Conservation (phyloP, 116 monocot species). For the Iris pallida region DNA sequence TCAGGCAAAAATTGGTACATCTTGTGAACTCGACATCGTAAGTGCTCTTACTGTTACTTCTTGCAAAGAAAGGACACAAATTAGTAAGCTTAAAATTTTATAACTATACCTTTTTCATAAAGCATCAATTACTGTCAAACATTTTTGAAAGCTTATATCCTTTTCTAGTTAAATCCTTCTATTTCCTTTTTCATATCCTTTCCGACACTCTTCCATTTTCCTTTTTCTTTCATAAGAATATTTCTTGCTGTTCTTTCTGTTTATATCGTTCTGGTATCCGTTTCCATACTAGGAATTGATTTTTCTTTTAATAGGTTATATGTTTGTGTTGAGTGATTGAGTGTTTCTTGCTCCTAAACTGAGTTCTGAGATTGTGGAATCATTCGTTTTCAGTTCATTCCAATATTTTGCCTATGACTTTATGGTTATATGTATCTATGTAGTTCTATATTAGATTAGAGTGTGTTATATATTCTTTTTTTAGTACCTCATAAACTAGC, state of each 20-base stretch:
- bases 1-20: conserved; percentile 43
- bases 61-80: neutral
- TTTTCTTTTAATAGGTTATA: no score
- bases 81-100: neutral
- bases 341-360: no score
- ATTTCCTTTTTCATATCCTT: neutral
- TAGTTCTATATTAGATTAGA: neutral
- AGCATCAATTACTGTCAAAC: neutral
- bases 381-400: no score
- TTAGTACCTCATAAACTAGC: no score
- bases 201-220: neutral
- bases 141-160: neutral
- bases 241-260: no score
- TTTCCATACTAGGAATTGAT: no score
- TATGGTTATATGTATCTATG: neutral
- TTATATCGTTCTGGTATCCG: no score
- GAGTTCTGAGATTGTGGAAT: no score
- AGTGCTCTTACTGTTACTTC: conserved; percentile 11
- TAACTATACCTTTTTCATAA: neutral
- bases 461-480: no score
- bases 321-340: no score
- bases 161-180: neutral
- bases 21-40: conserved; percentile 53
- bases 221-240: neutral
- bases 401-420: no score